phyloP scores from a whole-genome alignment of 2,329 filamentous ascomycete species.

The Botrytis elliptica region DNA sequence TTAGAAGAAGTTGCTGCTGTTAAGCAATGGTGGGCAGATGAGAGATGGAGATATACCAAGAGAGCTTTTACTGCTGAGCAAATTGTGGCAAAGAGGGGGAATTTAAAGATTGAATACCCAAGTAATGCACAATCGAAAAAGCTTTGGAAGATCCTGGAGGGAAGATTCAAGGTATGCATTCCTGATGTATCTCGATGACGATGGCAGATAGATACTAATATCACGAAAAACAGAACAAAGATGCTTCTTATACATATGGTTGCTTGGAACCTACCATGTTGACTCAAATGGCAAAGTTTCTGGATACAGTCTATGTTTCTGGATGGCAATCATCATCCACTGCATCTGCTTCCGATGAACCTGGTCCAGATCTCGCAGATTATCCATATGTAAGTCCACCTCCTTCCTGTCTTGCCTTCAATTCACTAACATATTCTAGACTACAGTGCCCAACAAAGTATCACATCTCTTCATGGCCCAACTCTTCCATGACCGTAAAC shows the following conservation, averaged over 20 bases:
- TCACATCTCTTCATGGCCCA: conserved; percentile 97
- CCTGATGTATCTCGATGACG: background rate
- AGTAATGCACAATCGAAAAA: conserved; percentile 91
- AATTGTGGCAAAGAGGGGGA: conserved; percentile 93
- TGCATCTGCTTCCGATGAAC: conserved; percentile 90
- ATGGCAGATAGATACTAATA: background rate
- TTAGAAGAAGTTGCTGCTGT: conserved; percentile 81
- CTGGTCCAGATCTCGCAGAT: conserved; percentile 94
- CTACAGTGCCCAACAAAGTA: conserved; percentile 98
- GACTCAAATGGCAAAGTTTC: conserved; percentile 98
- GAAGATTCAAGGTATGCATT: conserved; percentile 69
- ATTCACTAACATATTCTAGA: conserved; percentile 51
- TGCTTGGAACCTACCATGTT: conserved; percentile 98
- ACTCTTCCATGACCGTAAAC: conserved; percentile 98
- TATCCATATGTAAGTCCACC: conserved; percentile 75
- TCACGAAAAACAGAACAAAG: conserved; percentile 58
- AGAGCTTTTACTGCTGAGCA: conserved; percentile 93
- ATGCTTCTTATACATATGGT: conserved; percentile 92
- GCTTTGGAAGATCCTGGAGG: conserved; percentile 86
- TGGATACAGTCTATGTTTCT: conserved; percentile 98
- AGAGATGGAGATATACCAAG: conserved; percentile 90
- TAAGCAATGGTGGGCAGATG: conserved; percentile 91
- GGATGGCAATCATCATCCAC: conserved; percentile 99
- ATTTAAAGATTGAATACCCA: conserved; percentile 85
- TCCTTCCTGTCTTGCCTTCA: background rate